phyloP scores from a whole-genome alignment of 768 basidiomycete species.

The Cystobasidium tubakii region DNA sequence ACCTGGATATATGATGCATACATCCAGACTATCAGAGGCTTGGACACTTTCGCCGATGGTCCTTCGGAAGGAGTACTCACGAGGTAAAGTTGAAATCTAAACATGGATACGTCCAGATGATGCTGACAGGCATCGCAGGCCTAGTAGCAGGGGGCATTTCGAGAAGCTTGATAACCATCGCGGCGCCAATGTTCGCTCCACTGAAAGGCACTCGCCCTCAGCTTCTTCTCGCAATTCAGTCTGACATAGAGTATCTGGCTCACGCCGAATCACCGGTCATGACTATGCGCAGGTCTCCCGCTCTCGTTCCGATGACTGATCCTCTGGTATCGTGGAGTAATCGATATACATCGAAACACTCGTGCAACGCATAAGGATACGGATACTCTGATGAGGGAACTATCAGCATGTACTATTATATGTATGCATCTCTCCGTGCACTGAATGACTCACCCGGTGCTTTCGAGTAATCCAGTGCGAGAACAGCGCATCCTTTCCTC shows the following conservation, averaged over 20 bases:
- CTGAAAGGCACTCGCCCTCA: slow-evolving; percentile 52
- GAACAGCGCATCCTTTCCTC: slow-evolving; percentile 67
- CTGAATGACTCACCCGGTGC: slow-evolving; percentile 65
- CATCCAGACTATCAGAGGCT: no score
- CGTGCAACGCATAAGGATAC: slow-evolving; percentile 92
- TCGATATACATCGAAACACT: slow-evolving; percentile 83
- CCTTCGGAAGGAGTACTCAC: no score
- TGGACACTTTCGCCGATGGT: no score
- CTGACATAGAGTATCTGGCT: no score
- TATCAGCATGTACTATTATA: no score
- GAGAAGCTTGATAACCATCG: slow-evolving; percentile 75
- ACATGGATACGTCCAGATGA: slow-evolving; percentile 83
- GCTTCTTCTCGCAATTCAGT: no score
- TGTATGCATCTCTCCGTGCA: background rate
- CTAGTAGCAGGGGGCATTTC: slow-evolving; percentile 55
- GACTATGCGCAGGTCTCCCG: slow-evolving; percentile 69
- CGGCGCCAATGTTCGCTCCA: slow-evolving; percentile 78
- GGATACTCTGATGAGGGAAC: slow-evolving; percentile 60
- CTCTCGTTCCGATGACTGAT: slow-evolving; percentile 67
- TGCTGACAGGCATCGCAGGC: slow-evolving; percentile 68
- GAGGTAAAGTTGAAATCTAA: slow-evolving; percentile 97
- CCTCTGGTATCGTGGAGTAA: slow-evolving; percentile 75
- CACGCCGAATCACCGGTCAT: slow-evolving; percentile 95
- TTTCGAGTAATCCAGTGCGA: slow-evolving; percentile 90
- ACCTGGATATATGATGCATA: background rate